These are phyloP conservation scores for Chalciporus pseudorubinellus DNA, from an alignment of 768 basidiomycete species.

Conservation along the genomic window DNA sequence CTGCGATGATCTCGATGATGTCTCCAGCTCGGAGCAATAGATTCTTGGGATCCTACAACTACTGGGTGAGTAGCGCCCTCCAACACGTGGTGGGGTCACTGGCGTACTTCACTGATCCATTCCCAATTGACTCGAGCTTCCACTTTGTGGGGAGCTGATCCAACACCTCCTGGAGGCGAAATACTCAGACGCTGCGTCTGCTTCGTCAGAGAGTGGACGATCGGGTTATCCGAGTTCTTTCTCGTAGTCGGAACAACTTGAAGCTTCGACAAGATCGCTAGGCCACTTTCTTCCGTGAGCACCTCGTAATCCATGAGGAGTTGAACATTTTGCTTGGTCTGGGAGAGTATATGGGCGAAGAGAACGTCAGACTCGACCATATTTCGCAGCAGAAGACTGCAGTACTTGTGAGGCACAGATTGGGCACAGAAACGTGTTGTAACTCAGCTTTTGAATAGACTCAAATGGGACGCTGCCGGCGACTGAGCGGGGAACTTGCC, in stretches of 20 bases:
- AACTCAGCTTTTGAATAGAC: neutral
- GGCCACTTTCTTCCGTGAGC: constrained; percentile 40
- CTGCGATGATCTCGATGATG: constrained; percentile 73
- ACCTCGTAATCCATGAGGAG: constrained; percentile 44
- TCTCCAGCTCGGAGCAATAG: constrained; percentile 75
- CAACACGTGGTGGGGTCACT: neutral
- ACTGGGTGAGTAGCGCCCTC: constrained; percentile 5
- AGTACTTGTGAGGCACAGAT: neutral
- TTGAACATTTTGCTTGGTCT: constrained; percentile 46
- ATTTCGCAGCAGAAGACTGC: constrained; percentile 3
- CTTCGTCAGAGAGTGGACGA: constrained; percentile 21
- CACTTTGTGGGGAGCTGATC: constrained; percentile 7
- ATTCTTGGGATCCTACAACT: constrained; percentile 67
- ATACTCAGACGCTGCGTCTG: constrained; percentile 21
- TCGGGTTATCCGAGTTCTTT: constrained; percentile 16
- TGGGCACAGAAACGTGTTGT: no score
- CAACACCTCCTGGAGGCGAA: constrained; percentile 18
- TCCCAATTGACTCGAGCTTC: constrained; percentile 32
- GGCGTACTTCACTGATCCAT: constrained; percentile 30
- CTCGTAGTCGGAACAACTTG: constrained; percentile 19
- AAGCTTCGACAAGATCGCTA: constrained; percentile 40
- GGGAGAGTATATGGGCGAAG: constrained; percentile 41
- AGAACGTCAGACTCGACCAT: constrained; percentile 26
- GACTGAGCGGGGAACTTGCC: neutral
- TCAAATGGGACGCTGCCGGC: neutral